Evolutionary conservation across 441 rosid genomes (phyloP), one percentile per base, ranked within the genome.

Genomic region (Arabidopsis lyrata): DNA sequence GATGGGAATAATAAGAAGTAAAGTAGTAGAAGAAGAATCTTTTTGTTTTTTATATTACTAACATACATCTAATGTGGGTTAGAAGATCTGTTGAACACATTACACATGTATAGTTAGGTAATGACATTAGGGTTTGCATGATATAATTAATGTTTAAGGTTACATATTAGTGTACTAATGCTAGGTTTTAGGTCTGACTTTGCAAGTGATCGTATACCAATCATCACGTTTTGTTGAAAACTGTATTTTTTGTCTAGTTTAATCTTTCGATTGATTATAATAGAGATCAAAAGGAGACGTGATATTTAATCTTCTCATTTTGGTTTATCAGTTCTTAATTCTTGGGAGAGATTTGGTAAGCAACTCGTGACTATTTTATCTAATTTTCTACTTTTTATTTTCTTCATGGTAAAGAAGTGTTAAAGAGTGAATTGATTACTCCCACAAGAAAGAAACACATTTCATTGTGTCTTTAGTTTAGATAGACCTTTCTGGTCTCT

Each of bases 291-390:
- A 54, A 70, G 35, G 56, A 70, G 80, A 70, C 76, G 80, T 76
- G 76, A 57, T 10, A 57, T 64, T 16, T 70, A 49, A 58, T 77
- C 72, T 77, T 77, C 80, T 64, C 72, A 18, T 64, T 57, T 70
- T 70, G 56, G 80, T 77, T 77, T 12, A 77, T 70, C 80, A 56
- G 76, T 63, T 70, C 14, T 27, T 54, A 45, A 8, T 20, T 14
- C 15, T 44, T 5, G 31, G 47, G 35, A 16, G 60, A 24, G 48
- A 39, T 70, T 76, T 70, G 80, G 80, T 76, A 76, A 76, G 72
- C 80, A 57, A 64, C 80, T 64, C 76, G 80, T 70, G 80, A 76
- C 76, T 76, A 72, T 57, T 70, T 41, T 48, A 68, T 45, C 53
- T 75, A 5, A 27, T 34, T 74, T 75, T 24, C 61, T 47, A 56